Evolutionary conservation across 345 rosid species (phyloP).

Genomic region (Gossypium stocksii): DNA sequence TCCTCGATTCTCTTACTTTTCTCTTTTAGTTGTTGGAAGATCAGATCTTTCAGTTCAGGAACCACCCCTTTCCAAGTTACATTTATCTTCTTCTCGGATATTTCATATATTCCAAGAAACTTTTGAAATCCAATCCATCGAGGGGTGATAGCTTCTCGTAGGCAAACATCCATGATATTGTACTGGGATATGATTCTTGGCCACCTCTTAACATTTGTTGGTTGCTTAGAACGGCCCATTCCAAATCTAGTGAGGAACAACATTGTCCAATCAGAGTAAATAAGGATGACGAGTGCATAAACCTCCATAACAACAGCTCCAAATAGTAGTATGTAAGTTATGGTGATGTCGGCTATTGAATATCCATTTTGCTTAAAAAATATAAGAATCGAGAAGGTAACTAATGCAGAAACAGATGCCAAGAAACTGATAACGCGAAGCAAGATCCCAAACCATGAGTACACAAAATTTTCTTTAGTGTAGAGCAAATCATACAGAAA

Average conservation of each 20-base stretch:
- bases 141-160: not conserved
- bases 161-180: not conserved
- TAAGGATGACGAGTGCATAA: not conserved
- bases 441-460: constrained; percentile 12
- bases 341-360: constrained; percentile 19
- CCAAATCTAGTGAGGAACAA: not conserved
- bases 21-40: not conserved
- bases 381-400: constrained; percentile 5
- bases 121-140: not conserved
- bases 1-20: not conserved
- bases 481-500: constrained; percentile 36
- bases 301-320: constrained; percentile 31
- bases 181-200: not conserved
- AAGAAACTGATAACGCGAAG: constrained; percentile 14
- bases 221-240: too few relatives aligned
- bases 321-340: constrained; percentile 29
- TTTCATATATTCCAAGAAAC: not conserved
- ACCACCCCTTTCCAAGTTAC: not conserved
- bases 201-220: not conserved
- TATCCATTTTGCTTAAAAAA: not conserved
- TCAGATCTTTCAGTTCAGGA: not conserved
- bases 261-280: constrained; percentile 9
- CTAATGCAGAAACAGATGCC: constrained; percentile 13
- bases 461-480: constrained; percentile 31
- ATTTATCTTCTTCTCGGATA: not conserved